phyloP scores from a whole-genome alignment of 2,329 filamentous ascomycete species.

The Pyrenophora teres region DNA sequence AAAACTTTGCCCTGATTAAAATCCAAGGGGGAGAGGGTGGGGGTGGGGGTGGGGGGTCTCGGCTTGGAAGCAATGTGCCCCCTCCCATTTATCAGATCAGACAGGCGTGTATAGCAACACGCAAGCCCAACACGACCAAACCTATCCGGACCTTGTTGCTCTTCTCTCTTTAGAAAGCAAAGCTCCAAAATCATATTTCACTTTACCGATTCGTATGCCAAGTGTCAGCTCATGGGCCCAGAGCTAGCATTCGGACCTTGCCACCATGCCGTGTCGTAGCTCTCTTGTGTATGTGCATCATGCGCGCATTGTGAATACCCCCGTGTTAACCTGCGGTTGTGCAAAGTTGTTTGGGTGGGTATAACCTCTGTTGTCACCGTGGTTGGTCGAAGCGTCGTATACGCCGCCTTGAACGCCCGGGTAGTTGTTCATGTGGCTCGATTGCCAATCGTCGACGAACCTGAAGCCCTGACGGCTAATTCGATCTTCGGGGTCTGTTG shows the following conservation, averaged over 20 bases:
- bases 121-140: too few relatives aligned
- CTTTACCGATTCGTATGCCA: too few relatives aligned
- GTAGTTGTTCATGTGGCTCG: slow-evolving; percentile 22
- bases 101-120: too few relatives aligned
- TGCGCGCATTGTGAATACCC: slow-evolving; percentile 2
- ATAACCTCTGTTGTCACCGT: slow-evolving; percentile 1
- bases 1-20: too few relatives aligned
- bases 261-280: slow-evolving; percentile 16
- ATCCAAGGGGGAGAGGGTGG: too few relatives aligned
- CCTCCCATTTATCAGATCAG: too few relatives aligned
- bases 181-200: too few relatives aligned
- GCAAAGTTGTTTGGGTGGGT: slow-evolving; percentile 6
- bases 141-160: too few relatives aligned
- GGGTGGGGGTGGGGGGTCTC: too few relatives aligned
- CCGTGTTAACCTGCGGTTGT: background rate
- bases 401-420: slow-evolving; percentile 7
- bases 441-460: slow-evolving; percentile 32
- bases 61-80: too few relatives aligned
- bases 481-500: slow-evolving; percentile 36
- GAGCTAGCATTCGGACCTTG: slow-evolving; percentile 5
- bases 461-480: slow-evolving; percentile 45
- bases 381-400: slow-evolving; percentile 4
- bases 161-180: too few relatives aligned
- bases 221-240: slow-evolving; percentile 14
- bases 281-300: slow-evolving; percentile 4